Evolutionary conservation across 2,329 filamentous ascomycete species (phyloP), one percentile per base, ranked within the genome.

Genomic region (Curvularia sp.): DNA sequence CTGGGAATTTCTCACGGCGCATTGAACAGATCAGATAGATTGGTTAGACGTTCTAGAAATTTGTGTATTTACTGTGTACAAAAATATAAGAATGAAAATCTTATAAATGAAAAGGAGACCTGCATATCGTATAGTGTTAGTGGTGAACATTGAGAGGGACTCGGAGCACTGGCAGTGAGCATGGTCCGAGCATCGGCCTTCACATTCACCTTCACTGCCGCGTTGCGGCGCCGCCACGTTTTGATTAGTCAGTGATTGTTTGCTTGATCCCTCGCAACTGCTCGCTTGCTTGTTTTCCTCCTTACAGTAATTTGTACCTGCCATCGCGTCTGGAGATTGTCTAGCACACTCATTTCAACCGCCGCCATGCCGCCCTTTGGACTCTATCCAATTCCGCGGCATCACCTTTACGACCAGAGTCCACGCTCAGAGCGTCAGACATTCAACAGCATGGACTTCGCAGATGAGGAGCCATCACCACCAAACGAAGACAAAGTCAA

Each of bases 401-500:
- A 74, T 39, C 65, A 73, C 41, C 41, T 66, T 0, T 59, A 65
- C 38, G 62, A 58, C 7, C 44, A 52, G 30, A 22, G 39, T 48
- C 39, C 49, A 13, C 28, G 53, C n/a, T n/a, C 26, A 28, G 22
- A 56, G 33, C 54, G 61, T 22, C 57, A 43, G 5, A 47, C 30
- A 2, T 74, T 61, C 62, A 74, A 66, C 57, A 67, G 63, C 41
- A 69, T 64, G 53, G 64, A 69, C 30, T 74, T 65, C 41, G 33
- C 50, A 13, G 53, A 50, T 4, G 58, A 60, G 9, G 33, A 55
- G 13, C 18, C 46, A 24, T 56, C 50, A n/a, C 15, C 33, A 3
- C 18, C 5, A 28, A 4, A 52, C 12, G 24, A 49, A 6, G 26
- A 42, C n/a, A 38, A 44, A 3, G 13, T 20, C 12, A 44, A 57